Evolutionary conservation across 192 early-diverging fungal genomes (phyloP), one percentile per base, ranked within the genome.

Genomic region (Umbelopsis vinacea): DNA sequence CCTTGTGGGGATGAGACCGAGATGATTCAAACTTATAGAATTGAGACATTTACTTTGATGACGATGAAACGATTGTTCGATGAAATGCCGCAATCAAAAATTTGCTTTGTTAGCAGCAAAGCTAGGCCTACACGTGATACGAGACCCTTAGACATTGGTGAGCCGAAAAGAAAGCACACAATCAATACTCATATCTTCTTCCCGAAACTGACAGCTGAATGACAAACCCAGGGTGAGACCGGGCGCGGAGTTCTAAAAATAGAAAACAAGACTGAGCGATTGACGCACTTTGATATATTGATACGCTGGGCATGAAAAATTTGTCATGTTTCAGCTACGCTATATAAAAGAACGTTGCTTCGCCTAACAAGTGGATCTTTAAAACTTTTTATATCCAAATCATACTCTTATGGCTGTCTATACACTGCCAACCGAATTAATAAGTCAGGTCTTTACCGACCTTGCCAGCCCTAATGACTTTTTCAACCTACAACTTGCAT

Each of bases 381-480:
- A 63, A 63, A 37, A 12, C 19, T 37, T 37, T 63, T 63, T 38
- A 37, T 37, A 12, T 63, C 29, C 29, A 29, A n/a, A 29, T 29
- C 19, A 38, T 63, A 11, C 15, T 37, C 33, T 63, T n/a, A 63
- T 35, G 33, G 57, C 26, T 37, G 7, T 63, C 29, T 63, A 63
- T 37, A 37, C 57, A 15, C 52, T 71, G 43, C 70, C 70, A 45
- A 71, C 22, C 14, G 70, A 71, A 60, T 24, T 71, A 46, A 37
- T 71, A 43, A 40, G 70, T 46, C 35, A 57, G n/a, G 40, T 71
- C 17, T 53, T 71, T 6, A 46, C 47, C 2, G 50, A 55, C 23
- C 43, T 71, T 10, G 53, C 26, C 37, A 54, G 33, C 38, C 70
- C 70, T 26, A 17, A 3, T 12, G 70, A 63, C 26, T 63, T n/a